Evolutionary conservation across 2,329 filamentous ascomycete species (phyloP).

Genomic region (Iodosphaeria phyllophila): DNA sequence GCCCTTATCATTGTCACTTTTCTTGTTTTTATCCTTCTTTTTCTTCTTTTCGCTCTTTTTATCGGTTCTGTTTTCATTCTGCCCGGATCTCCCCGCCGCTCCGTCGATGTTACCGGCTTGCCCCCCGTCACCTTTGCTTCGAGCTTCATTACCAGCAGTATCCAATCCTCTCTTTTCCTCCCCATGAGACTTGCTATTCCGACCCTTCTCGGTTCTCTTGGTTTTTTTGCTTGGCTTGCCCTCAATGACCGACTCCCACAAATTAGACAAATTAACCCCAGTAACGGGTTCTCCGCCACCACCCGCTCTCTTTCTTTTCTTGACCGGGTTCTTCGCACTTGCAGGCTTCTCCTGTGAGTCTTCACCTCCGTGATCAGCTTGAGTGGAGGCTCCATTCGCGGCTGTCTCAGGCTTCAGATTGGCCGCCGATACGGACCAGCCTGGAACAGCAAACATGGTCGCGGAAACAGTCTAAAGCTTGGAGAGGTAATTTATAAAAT

Average conservation of each 20-base stretch:
- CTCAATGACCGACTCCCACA: constrained; percentile 69
- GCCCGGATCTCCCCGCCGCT: no score
- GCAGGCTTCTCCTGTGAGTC: constrained; percentile 9
- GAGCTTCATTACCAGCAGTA: constrained; percentile 8
- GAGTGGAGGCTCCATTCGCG: constrained; percentile 9
- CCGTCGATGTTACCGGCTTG: constrained; percentile 1
- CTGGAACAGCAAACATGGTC: constrained; percentile 82
- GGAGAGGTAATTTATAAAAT: no score
- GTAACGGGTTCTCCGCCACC: constrained; percentile 31
- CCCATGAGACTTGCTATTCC: constrained; percentile 12
- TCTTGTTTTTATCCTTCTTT: constrained; percentile 5
- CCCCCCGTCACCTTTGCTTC: constrained; percentile 4
- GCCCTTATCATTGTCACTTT: constrained; percentile 10
- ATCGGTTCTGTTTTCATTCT: constrained; percentile 2
- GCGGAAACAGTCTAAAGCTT: not conserved
- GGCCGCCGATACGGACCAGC: constrained; percentile 68
- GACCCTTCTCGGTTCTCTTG: constrained; percentile 9
- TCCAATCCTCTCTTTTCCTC: constrained; percentile 6
- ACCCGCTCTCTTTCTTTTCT: constrained; percentile 35
- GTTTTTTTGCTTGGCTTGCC: constrained; percentile 27
- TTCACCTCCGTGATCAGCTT: constrained; percentile 13
- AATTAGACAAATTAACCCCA: constrained; percentile 50
- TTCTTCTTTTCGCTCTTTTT: constrained; percentile 13
- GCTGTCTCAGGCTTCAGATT: constrained; percentile 50
- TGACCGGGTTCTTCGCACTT: constrained; percentile 15